Percentiles rank a stretch among this genome's conserved stretches.
phyloP scores from a whole-genome alignment of 768 basidiomycete genomes.

The Rhodocollybia butyracea region DNA sequence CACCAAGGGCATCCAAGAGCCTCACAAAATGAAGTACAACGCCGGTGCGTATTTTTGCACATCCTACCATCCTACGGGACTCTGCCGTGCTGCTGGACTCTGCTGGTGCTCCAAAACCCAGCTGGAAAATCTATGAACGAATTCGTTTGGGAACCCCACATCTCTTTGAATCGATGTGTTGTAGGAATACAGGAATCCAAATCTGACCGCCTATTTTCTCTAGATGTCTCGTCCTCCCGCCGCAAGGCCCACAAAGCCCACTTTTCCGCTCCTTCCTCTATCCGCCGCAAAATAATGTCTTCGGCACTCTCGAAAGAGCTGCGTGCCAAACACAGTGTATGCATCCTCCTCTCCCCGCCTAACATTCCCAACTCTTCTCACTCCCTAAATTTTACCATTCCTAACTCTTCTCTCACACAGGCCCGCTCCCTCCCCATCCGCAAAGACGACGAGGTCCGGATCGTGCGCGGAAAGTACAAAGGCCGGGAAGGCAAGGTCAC shows the following conservation, averaged over 20 bases:
- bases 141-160: too few species aligned
- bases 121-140: too few species aligned
- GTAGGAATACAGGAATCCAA: neutral
- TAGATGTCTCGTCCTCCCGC: conserved; percentile 88
- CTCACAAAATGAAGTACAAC: conserved; percentile 72
- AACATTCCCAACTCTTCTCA: conserved; percentile 1
- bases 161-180: neutral
- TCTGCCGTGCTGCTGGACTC: too few species aligned
- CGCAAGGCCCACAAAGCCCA: conserved; percentile 99
- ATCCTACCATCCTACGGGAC: too few species aligned
- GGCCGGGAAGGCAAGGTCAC: conserved; percentile 98
- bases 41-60: conserved; percentile 76
- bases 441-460: conserved; percentile 97
- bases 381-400: neutral
- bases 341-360: conserved; percentile 24
- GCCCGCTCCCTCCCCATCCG: conserved; percentile 90
- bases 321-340: conserved; percentile 84
- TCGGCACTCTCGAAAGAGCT: conserved; percentile 95
- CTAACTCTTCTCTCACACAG: conserved; percentile 33
- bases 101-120: too few species aligned
- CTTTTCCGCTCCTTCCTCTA: conserved; percentile 91
- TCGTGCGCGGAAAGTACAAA: conserved; percentile 97
- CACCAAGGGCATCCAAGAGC: conserved; percentile 43
- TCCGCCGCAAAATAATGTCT: conserved; percentile 98
- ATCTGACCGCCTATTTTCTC: neutral